These are phyloP conservation scores for Fusarium papillatum DNA, from an alignment of 2,329 filamentous ascomycete genomes.

Conservation along the genomic window DNA sequence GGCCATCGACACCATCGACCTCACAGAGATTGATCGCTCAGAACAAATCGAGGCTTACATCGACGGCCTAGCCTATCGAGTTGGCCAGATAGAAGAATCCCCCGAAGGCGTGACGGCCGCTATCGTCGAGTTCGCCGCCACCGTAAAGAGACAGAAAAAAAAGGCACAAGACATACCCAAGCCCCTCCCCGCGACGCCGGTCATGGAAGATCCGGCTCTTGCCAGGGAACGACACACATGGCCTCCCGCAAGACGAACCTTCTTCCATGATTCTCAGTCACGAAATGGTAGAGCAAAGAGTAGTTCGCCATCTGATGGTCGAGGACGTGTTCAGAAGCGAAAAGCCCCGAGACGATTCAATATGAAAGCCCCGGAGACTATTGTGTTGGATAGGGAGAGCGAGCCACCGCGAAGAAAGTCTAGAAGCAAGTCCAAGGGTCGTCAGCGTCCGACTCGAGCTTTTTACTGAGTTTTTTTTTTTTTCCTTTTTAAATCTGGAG, in stretches of 20 bases:
- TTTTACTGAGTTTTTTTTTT: neutral
- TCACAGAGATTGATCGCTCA: slow-evolving; percentile 25
- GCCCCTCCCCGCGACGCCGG: slow-evolving; percentile 48
- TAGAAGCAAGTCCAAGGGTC: neutral
- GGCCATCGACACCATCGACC: slow-evolving; percentile 33
- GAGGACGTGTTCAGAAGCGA: neutral
- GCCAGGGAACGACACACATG: slow-evolving; percentile 5
- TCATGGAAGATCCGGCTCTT: slow-evolving; percentile 40
- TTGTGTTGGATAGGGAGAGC: neutral
- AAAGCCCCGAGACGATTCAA: slow-evolving; percentile 7
- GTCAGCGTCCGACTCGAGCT: neutral
- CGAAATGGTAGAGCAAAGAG: neutral
- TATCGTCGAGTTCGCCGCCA: slow-evolving; percentile 44
- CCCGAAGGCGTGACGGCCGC: slow-evolving; percentile 44
- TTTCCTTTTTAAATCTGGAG: neutral
- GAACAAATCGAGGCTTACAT: slow-evolving; percentile 30
- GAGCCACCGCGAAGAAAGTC: neutral
- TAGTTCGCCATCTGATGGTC: slow-evolving; percentile 5
- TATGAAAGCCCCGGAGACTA: neutral
- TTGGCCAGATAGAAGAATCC: slow-evolving; percentile 47
- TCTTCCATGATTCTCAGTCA: neutral
- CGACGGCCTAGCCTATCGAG: slow-evolving; percentile 49
- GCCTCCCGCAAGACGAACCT: slow-evolving; percentile 10
- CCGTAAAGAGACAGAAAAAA: slow-evolving; percentile 6
- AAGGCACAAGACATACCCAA: slow-evolving; percentile 27